phyloP scores from a whole-genome alignment of 495 filamentous ascomycete species.

The Lophiotrema nucula region DNA sequence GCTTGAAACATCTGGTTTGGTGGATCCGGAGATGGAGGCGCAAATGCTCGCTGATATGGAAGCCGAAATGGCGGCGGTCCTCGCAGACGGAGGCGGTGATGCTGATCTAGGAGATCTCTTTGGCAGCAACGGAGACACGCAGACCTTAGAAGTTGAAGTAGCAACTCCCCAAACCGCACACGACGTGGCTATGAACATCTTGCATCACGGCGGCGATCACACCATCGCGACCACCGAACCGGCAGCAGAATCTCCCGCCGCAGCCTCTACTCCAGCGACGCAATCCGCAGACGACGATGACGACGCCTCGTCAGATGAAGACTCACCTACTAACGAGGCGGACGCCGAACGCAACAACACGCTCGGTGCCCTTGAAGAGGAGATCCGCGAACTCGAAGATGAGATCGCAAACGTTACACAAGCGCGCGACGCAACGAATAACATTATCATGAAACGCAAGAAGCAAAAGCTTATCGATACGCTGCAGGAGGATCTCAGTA shows the following conservation, averaged over 20 bases:
- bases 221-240: conserved; percentile 10
- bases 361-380: conserved; percentile 49
- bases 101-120: conserved; percentile 42
- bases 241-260: conserved; percentile 1
- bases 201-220: background rate
- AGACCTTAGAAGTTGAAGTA: conserved; percentile 9
- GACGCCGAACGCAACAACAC: conserved; percentile 49
- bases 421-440: background rate
- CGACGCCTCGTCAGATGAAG: conserved; percentile 53
- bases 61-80: conserved; percentile 33
- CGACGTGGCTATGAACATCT: conserved; percentile 32
- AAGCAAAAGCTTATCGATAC: background rate
- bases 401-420: conserved; percentile 39
- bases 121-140: conserved; percentile 45
- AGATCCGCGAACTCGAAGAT: conserved; percentile 51
- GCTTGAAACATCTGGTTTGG: conserved; percentile 10
- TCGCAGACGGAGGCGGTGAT: conserved; percentile 48
- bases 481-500: background rate
- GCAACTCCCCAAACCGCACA: conserved; percentile 24
- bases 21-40: conserved; percentile 47
- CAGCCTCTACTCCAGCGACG: conserved; percentile 12
- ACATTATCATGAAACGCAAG: background rate
- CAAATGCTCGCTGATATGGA: conserved; percentile 51
- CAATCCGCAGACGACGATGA: conserved; percentile 41
- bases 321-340: conserved; percentile 49